Base-by-base conservation (phyloP, 495 filamentous ascomycete species). In the Penicillium canariense region DNA sequence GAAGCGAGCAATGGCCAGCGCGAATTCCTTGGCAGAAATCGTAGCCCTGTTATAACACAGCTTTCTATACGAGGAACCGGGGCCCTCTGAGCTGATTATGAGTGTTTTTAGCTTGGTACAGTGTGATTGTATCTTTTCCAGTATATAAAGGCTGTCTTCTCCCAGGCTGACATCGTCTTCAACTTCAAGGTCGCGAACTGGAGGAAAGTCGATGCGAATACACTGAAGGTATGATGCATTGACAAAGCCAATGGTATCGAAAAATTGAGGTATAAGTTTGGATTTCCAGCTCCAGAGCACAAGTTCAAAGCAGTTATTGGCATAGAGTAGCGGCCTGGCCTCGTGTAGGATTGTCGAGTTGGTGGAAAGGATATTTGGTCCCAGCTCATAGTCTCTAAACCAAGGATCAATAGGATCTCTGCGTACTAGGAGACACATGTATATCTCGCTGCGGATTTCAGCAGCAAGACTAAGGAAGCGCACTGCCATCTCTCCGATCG, bases 371-470 rank as follows among this genome's bases (percentile, higher is more conserved):
- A 58, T 22, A 52, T 52, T 50, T n/a, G 35, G 10, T 23, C 5
- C 31, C 18, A 52, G 42, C 48, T 48, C 42, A 48, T 52, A 28
- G 28, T 26, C 54, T 57, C 40, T 17, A 30, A 25, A 15, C 42
- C 32, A 52, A 22, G 54, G 54, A 34, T 48, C 32, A 42, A 58
- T 52, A 48, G 55, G 48, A n/a, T 52, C 43, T 35, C 27, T 42
- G 18, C 49, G 42, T 26, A 58, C 35, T 30, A 52, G 26, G 55
- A 58, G 48, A 58, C 48, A 48, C 18, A 5, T 48, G 42, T 52
- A 58, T 48, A 58, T 58, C 55, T 52, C 55, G 14, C 42, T 52
- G 18, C 55, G 55, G 23, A 58, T 48, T 43, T 58, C 55, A 44
- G 26, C 32, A 36, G 55, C 48, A 35, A 58, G 48, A 39, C 32